Conservation (phyloP, 129 eudicot genomes). For the carrot (Daucus carota) region DNA sequence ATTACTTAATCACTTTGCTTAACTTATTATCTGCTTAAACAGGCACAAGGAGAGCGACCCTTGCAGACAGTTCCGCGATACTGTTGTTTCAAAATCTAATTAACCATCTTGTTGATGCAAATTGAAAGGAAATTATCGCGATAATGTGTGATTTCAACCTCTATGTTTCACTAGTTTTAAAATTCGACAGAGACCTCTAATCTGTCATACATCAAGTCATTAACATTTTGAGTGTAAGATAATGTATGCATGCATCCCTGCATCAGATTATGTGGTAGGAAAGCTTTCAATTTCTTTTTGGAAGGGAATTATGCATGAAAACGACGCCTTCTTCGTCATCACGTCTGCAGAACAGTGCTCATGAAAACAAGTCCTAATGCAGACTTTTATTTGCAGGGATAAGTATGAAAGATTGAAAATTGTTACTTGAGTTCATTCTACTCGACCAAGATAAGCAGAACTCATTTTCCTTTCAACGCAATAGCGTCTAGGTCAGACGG, state of each 20-base stretch:
- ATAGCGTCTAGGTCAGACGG: too few species aligned
- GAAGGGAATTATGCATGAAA: not conserved
- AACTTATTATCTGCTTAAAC: not conserved
- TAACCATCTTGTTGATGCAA: not conserved
- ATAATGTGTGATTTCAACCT: not conserved
- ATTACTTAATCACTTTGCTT: conserved; percentile 1
- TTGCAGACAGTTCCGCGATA: not conserved
- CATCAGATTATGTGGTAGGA: not conserved
- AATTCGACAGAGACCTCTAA: not conserved
- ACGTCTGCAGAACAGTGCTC: conserved; percentile 1
- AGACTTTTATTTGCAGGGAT: not conserved
- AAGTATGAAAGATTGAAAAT: not conserved
- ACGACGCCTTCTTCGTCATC: not conserved
- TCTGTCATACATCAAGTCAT: not conserved
- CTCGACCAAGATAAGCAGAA: not conserved
- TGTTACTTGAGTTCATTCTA: not conserved
- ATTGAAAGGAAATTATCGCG: not conserved
- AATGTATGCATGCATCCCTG: not conserved
- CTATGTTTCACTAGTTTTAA: not conserved
- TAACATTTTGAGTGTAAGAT: not conserved
- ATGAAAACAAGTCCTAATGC: not conserved
- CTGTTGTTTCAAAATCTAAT: not conserved
- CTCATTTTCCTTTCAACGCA: too few species aligned
- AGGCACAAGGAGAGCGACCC: not conserved
- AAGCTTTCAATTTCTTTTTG: not conserved